These are phyloP conservation scores for Ricinus communis DNA, from an alignment of 345 rosid genomes.

Conservation along the genomic window DNA sequence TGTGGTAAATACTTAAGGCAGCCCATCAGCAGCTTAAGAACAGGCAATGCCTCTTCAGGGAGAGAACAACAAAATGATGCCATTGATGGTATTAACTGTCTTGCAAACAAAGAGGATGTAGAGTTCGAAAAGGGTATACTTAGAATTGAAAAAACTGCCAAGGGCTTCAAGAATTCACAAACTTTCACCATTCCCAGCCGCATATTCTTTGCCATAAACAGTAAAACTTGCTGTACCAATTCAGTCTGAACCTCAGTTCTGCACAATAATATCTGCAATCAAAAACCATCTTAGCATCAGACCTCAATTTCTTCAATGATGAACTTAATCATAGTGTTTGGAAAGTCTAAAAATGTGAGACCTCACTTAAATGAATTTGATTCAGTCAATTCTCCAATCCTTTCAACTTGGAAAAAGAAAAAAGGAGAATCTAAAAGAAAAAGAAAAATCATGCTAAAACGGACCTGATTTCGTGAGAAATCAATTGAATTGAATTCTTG, in stretches of 20 bases:
- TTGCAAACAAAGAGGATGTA: conserved; percentile 43
- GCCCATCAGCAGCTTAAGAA: conserved; percentile 56
- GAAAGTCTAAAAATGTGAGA: too few relatives aligned
- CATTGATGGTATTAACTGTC: conserved; percentile 63
- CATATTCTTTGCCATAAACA: conserved; percentile 52
- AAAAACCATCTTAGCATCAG: conserved; percentile 12
- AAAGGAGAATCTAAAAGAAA: too few relatives aligned
- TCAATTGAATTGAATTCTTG: too few relatives aligned
- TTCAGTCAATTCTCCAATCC: too few relatives aligned
- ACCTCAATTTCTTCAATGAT: conserved; percentile 1
- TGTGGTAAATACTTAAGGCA: conserved; percentile 54
- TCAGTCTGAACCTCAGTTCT: conserved; percentile 63
- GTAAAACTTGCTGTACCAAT: conserved; percentile 65
- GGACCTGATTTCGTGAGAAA: too few relatives aligned
- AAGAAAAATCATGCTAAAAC: too few relatives aligned
- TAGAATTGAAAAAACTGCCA: conserved; percentile 54
- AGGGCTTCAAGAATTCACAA: conserved; percentile 77
- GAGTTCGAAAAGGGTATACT: conserved; percentile 48
- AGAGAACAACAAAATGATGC: conserved; percentile 73
- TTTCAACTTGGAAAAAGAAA: too few relatives aligned
- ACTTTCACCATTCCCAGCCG: conserved; percentile 54
- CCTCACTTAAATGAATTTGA: too few relatives aligned
- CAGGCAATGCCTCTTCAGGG: conserved; percentile 55
- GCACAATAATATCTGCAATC: conserved; percentile 62
- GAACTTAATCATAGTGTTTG: neutral